Evolutionary conservation across 163 green algal genomes (phyloP).

Genomic region (Chlamydomonas reinhardtii): DNA sequence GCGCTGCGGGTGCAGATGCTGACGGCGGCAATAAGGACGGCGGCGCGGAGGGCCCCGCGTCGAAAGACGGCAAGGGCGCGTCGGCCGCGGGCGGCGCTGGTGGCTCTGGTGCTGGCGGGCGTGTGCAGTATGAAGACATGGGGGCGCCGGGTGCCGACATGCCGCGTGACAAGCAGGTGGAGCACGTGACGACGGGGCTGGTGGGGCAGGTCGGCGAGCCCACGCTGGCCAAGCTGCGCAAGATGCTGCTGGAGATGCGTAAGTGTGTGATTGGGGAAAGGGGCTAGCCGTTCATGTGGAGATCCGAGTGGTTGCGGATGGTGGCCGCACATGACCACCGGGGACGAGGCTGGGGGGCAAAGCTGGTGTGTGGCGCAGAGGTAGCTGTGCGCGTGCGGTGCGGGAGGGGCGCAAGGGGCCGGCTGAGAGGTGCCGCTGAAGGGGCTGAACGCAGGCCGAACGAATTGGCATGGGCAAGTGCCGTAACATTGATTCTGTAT

Average conservation of each 20-base stretch:
- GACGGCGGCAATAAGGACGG: neutral
- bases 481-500: too few species aligned
- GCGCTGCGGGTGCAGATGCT: neutral
- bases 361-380: too few species aligned
- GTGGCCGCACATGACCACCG: too few species aligned
- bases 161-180: slow-evolving; percentile 4
- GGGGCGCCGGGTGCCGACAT: neutral
- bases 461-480: too few species aligned
- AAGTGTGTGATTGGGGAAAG: neutral
- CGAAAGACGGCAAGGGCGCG: neutral
- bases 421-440: too few species aligned
- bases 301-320: too few species aligned
- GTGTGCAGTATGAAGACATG: slow-evolving; percentile 35
- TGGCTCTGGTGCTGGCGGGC: neutral
- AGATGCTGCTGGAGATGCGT: slow-evolving; percentile 47
- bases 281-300: too few species aligned
- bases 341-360: too few species aligned
- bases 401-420: too few species aligned
- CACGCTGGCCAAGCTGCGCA: slow-evolving; percentile 28
- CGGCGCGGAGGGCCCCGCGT: neutral
- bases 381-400: too few species aligned
- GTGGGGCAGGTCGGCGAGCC: neutral
- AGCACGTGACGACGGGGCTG: slow-evolving; percentile 37
- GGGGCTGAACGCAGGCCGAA: too few species aligned
- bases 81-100: neutral